A percentile compares a stretch with the other conserved stretches of the same genome.
phyloP scores from a whole-genome alignment of 2,329 filamentous ascomycete species.

The Aspergillus fischeri region DNA sequence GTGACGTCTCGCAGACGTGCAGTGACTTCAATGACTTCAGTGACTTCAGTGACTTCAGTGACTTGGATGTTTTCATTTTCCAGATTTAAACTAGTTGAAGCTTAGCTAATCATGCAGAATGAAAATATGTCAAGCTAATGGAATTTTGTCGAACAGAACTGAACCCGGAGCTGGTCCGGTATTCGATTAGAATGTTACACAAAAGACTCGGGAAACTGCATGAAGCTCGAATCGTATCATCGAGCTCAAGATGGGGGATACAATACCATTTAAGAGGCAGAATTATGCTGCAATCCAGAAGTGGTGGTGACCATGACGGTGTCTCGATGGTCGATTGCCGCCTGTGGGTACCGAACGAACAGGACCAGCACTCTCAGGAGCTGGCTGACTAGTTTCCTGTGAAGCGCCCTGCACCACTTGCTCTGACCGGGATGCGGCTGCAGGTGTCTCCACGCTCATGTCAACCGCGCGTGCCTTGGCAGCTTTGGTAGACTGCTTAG shows the following conservation, averaged over 20 bases:
- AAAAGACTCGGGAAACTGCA: not conserved
- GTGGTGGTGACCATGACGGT: too few relatives aligned
- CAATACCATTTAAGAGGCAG: too few relatives aligned
- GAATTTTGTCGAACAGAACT: not conserved
- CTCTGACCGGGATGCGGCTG: not conserved
- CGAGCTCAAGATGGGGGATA: not conserved
- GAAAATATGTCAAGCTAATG: not conserved
- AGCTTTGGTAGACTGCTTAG: not conserved
- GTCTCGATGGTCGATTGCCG: too few relatives aligned
- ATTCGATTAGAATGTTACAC: not conserved
- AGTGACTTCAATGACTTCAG: too few relatives aligned
- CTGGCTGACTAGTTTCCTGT: not conserved
- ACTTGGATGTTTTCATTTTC: too few relatives aligned
- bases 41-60: too few relatives aligned
- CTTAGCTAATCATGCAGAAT: too few relatives aligned
- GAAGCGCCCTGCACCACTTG: not conserved
- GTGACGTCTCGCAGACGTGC: too few relatives aligned
- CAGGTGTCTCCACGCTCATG: not conserved
- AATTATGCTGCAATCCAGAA: too few relatives aligned
- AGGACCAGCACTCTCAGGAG: not conserved
- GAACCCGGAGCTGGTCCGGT: not conserved
- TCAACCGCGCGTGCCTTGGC: not conserved
- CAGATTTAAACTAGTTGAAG: too few relatives aligned
- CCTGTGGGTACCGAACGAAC: not conserved
- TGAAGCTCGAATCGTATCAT: not conserved